Evolutionary conservation across 2,329 filamentous ascomycete species (phyloP).

Genomic region (Tothia fuscella): DNA sequence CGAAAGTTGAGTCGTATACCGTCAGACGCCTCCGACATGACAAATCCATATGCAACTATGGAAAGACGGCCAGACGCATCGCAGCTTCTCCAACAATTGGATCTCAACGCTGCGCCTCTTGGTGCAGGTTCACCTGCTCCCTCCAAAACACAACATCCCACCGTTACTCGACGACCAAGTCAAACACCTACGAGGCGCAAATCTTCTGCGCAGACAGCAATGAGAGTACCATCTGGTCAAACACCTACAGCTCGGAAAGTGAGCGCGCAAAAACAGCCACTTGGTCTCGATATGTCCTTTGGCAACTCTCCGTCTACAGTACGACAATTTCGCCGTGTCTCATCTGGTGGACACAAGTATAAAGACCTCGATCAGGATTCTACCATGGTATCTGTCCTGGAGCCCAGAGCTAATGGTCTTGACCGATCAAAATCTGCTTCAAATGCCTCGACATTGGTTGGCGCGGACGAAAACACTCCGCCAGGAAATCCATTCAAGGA

Average conservation of each 20-base stretch:
- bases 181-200: conserved; percentile 16
- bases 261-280: conserved; percentile 52
- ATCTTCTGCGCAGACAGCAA: conserved; percentile 27
- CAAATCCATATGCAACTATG: conserved; percentile 11
- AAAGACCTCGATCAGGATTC: conserved; percentile 3
- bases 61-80: conserved; percentile 1
- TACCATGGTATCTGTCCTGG: background rate
- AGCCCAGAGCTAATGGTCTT: conserved; percentile 5
- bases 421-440: conserved; percentile 8
- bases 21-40: conserved; percentile 19
- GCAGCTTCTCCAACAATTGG: conserved; percentile 28
- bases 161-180: conserved; percentile 15
- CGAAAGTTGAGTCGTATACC: conserved; percentile 36
- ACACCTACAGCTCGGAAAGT: conserved; percentile 33
- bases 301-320: conserved; percentile 89
- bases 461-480: conserved; percentile 9
- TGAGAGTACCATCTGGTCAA: conserved; percentile 22
- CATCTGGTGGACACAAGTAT: conserved; percentile 38
- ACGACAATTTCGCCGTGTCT: conserved; percentile 80
- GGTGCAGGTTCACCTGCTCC: conserved; percentile 27
- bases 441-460: conserved; percentile 9
- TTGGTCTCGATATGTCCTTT: conserved; percentile 84
- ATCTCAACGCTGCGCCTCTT: conserved; percentile 32
- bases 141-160: conserved; percentile 19
- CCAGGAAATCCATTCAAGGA: background rate